Evolutionary conservation across 352 stramenopile genomes (phyloP).

Genomic region (Phytophthora colocasiae): DNA sequence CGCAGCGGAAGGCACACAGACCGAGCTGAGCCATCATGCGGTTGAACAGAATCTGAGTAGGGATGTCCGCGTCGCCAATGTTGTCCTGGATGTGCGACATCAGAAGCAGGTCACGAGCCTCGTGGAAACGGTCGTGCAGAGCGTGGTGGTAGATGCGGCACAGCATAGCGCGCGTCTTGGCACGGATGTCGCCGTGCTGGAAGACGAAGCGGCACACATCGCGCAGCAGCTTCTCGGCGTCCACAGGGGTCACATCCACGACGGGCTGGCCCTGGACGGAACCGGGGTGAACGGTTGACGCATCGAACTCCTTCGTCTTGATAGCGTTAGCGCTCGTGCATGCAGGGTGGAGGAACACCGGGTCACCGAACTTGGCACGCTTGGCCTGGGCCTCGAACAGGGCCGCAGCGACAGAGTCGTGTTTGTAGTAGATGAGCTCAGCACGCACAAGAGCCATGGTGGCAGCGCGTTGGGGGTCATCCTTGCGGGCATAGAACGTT

Average conservation of each 20-base stretch:
- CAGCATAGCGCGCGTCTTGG: conserved; percentile 97
- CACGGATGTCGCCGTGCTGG: conserved; percentile 92
- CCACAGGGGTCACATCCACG: conserved; percentile 60
- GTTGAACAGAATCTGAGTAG: conserved; percentile 99
- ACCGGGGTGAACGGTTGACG: conserved; percentile 73
- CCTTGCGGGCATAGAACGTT: conserved; percentile 90
- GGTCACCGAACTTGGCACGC: conserved; percentile 87
- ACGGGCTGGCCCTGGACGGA: conserved; percentile 77
- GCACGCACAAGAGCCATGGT: conserved; percentile 92
- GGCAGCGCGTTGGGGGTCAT: conserved; percentile 80
- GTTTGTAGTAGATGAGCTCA: conserved; percentile 98
- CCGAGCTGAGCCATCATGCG: conserved; percentile 94
- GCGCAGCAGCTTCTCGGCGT: conserved; percentile 86
- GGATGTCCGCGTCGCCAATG: conserved; percentile 92
- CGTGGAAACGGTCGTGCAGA: conserved; percentile 98
- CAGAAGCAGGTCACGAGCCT: conserved; percentile 97
- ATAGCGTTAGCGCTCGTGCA: conserved; percentile 69
- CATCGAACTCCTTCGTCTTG: conserved; percentile 62
- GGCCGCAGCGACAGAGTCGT: conserved; percentile 92
- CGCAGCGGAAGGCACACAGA: conserved; percentile 96
- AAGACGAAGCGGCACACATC: conserved; percentile 95
- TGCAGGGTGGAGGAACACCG: conserved; percentile 86
- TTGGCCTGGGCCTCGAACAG: conserved; percentile 82
- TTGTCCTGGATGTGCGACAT: conserved; percentile 99
- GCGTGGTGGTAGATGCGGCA: conserved; percentile 99